These are phyloP conservation scores for Lactarius deliciosus DNA, from an alignment of 768 basidiomycete species.

Conservation along the genomic window DNA sequence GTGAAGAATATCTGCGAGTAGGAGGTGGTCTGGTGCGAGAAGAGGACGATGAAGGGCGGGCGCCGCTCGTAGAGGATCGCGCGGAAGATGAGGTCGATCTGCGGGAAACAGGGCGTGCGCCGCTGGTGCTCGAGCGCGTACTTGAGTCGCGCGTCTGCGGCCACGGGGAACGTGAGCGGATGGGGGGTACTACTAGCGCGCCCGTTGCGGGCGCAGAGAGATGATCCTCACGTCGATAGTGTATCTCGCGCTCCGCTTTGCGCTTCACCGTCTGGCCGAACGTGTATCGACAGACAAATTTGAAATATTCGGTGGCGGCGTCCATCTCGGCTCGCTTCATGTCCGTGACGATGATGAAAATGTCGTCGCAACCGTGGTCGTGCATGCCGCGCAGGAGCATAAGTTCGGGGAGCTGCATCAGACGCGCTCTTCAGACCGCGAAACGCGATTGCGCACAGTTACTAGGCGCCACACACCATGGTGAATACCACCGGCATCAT, in stretches of 20 bases:
- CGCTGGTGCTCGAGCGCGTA: slow-evolving; percentile 66
- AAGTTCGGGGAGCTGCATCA: slow-evolving; percentile 68
- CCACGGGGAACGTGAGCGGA: slow-evolving; percentile 11
- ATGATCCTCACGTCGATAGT: slow-evolving; percentile 53
- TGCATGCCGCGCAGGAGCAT: slow-evolving; percentile 83
- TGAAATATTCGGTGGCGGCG: slow-evolving; percentile 75
- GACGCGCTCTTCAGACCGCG: background rate
- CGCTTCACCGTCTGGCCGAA: slow-evolving; percentile 64
- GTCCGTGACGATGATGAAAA: slow-evolving; percentile 77
- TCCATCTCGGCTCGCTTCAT: slow-evolving; percentile 80
- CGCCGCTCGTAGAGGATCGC: slow-evolving; percentile 74
- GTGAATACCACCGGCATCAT: slow-evolving; percentile 84
- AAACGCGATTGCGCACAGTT: background rate
- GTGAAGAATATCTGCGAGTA: slow-evolving; percentile 84
- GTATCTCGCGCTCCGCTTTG: slow-evolving; percentile 64
- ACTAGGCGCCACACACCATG: slow-evolving; percentile 52
- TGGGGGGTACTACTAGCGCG: background rate
- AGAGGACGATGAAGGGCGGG: slow-evolving; percentile 74
- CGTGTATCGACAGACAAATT: slow-evolving; percentile 64
- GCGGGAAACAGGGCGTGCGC: slow-evolving; percentile 78
- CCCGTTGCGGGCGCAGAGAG: background rate
- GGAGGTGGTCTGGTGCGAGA: slow-evolving; percentile 77
- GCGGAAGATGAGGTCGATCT: slow-evolving; percentile 75
- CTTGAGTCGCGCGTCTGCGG: slow-evolving; percentile 60
- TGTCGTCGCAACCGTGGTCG: slow-evolving; percentile 74